Evolutionary conservation across 768 basidiomycete species (phyloP).

Genomic region (Termitomyces sp.): DNA sequence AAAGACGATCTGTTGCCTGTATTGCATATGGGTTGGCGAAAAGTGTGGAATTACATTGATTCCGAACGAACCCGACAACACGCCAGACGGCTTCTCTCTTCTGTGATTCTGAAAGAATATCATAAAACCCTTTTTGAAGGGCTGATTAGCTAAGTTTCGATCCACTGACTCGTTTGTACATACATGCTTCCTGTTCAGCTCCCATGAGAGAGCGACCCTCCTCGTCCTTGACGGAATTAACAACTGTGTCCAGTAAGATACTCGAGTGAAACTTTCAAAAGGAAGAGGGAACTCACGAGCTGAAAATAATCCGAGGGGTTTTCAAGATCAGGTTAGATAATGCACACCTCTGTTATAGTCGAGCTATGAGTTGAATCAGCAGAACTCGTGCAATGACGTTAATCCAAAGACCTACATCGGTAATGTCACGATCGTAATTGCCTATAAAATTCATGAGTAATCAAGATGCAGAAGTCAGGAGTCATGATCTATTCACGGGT

Average conservation of each 20-base stretch:
- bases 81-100: neutral
- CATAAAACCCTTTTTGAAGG: neutral
- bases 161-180: neutral
- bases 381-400: neutral
- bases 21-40: neutral
- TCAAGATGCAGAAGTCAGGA: neutral
- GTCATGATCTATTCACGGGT: slow-evolving; percentile 33
- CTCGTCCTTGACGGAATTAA: neutral
- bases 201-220: neutral
- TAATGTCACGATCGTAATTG: neutral
- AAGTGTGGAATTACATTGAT: no score
- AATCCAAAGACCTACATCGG: neutral
- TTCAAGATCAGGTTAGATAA: neutral
- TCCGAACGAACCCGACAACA: neutral
- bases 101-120: neutral
- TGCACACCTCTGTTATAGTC: neutral
- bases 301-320: neutral
- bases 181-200: neutral
- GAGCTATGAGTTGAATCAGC: neutral
- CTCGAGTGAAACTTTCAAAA: neutral
- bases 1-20: neutral
- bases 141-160: neutral
- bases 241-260: neutral
- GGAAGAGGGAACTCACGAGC: neutral
- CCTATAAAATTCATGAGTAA: neutral